These are phyloP conservation scores for Chondrus crispus DNA, from an alignment of 23 red algal genomes.

Conservation along the genomic window DNA sequence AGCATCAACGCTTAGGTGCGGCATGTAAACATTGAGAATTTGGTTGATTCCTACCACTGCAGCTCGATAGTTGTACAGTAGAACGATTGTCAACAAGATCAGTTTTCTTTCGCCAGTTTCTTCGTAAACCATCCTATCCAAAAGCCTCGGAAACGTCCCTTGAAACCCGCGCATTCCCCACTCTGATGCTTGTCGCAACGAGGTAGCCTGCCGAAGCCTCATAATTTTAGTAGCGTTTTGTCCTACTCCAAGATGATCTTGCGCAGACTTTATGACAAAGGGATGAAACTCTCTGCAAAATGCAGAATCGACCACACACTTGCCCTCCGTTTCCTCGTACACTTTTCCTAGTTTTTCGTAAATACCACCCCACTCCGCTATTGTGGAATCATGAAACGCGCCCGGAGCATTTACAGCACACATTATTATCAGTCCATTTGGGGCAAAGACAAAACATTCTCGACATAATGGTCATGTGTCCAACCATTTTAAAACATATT, in stretches of 20 bases:
- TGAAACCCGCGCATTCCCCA: not conserved
- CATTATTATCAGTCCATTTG: not conserved
- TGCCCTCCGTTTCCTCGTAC: not conserved
- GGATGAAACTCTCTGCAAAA: not conserved
- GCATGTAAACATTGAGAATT: not conserved
- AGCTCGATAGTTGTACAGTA: not conserved
- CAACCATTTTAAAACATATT: not conserved
- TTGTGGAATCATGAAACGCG: not conserved
- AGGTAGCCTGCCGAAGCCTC: not conserved
- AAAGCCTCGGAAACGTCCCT: not conserved
- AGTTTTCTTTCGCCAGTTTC: not conserved
- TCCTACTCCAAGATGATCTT: not conserved
- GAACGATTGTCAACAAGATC: not conserved
- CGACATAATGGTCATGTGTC: not conserved
- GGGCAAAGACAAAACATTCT: constrained; percentile 20
- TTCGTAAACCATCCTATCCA: not conserved
- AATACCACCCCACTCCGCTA: not conserved
- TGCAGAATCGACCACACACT: not conserved
- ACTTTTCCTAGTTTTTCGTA: not conserved
- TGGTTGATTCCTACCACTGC: not conserved
- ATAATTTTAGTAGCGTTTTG: not conserved
- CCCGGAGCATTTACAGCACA: constrained; percentile 1
- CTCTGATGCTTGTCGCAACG: not conserved
- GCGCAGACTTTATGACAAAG: not conserved
- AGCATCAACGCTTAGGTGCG: not conserved